These are phyloP conservation scores for Melanopsichium pennsylvanicum DNA, from an alignment of 1,284 basidiomycete species.

Conservation along the genomic window DNA sequence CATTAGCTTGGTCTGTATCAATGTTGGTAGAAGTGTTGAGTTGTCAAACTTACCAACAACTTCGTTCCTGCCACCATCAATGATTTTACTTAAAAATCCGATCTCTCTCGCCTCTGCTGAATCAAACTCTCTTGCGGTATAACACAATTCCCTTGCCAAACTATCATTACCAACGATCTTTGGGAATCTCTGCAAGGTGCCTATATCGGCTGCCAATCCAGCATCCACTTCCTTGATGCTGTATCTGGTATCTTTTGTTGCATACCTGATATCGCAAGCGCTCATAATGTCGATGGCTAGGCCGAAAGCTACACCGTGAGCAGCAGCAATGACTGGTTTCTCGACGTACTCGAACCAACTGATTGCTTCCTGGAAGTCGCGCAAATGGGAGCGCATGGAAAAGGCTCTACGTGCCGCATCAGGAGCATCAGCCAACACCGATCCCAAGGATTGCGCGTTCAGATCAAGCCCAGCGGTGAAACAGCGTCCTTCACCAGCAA, in stretches of 20 bases:
- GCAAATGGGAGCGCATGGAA: slow-evolving; percentile 51
- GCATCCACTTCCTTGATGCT: slow-evolving; percentile 89
- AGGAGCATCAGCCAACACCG: slow-evolving; percentile 22
- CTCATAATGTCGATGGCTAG: slow-evolving; percentile 78
- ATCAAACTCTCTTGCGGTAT: slow-evolving; percentile 78
- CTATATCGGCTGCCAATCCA: slow-evolving; percentile 88
- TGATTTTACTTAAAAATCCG: slow-evolving; percentile 80
- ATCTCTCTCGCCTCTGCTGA: slow-evolving; percentile 76
- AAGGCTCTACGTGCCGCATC: slow-evolving; percentile 60
- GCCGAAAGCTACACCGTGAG: slow-evolving; percentile 80
- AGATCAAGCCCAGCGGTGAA: slow-evolving; percentile 66
- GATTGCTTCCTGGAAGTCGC: slow-evolving; percentile 64
- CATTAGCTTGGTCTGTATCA: too few species aligned
- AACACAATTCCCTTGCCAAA: slow-evolving; percentile 79
- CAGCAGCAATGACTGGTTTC: slow-evolving; percentile 84
- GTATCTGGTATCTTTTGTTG: slow-evolving; percentile 74
- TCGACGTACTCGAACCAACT: slow-evolving; percentile 72
- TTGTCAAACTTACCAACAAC: slow-evolving; percentile 66
- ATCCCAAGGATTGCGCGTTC: slow-evolving; percentile 24
- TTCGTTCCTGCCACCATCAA: slow-evolving; percentile 73
- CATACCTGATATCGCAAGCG: slow-evolving; percentile 83
- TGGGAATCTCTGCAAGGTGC: slow-evolving; percentile 83
- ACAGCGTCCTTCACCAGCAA: slow-evolving; percentile 58
- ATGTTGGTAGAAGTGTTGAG: not conserved
- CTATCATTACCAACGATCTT: slow-evolving; percentile 83